These are phyloP conservation scores for Aspergillus amoenus DNA, from an alignment of 2,329 filamentous ascomycete species.

Conservation along the genomic window DNA sequence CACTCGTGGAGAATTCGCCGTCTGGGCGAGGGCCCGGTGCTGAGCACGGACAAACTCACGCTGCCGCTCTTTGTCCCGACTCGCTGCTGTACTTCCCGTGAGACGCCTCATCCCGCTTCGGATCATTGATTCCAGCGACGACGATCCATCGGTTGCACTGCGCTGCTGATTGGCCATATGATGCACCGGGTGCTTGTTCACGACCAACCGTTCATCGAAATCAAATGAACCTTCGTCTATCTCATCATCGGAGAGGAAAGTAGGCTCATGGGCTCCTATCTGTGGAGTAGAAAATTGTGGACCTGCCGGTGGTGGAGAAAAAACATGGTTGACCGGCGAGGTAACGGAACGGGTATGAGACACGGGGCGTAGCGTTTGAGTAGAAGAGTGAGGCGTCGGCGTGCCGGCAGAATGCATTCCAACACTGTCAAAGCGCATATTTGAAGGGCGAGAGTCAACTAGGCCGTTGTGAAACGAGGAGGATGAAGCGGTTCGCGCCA, in stretches of 20 bases:
- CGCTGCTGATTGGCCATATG: conserved; percentile 27
- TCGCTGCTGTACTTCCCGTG: conserved; percentile 43
- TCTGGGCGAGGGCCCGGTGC: conserved; percentile 41
- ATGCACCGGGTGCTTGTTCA: conserved; percentile 24
- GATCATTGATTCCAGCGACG: conserved; percentile 47
- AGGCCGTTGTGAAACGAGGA: conserved; percentile 86
- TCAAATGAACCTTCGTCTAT: conserved; percentile 77
- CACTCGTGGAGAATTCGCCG: conserved; percentile 43
- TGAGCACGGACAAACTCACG: conserved; percentile 44
- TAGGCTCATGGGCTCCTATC: conserved; percentile 49
- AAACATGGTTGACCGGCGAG: conserved; percentile 63
- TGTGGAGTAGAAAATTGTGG: conserved; percentile 55
- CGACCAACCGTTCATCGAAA: conserved; percentile 64
- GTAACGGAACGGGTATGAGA: conserved; percentile 83
- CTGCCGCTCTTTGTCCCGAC: conserved; percentile 46
- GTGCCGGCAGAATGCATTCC: conserved; percentile 49
- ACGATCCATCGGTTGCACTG: conserved; percentile 40
- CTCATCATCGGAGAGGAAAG: conserved; percentile 76
- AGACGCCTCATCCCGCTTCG: conserved; percentile 49
- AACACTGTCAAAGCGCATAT: conserved; percentile 51
- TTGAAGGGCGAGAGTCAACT: conserved; percentile 65
- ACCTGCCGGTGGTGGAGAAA: conserved; percentile 45
- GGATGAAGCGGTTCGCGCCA: conserved; percentile 68
- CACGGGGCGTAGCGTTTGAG: conserved; percentile 56
- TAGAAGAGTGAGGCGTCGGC: conserved; percentile 35